Evolutionary conservation across 176 grass and related monocot species (phyloP).

Genomic region (Bromus sterilis): DNA sequence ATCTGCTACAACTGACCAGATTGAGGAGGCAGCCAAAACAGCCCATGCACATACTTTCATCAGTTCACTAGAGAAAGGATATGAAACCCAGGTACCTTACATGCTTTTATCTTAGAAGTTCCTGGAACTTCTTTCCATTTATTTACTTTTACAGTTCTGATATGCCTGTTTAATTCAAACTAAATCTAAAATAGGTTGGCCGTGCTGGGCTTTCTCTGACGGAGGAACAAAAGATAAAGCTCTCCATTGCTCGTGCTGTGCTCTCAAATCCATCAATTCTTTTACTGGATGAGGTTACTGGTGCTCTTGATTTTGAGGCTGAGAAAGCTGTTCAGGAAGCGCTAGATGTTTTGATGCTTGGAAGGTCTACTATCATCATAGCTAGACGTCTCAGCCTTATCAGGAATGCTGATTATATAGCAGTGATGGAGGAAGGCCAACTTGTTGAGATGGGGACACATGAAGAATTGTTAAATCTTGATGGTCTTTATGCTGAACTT

Average conservation of each 20-base stretch:
- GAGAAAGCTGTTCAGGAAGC: slow-evolving; percentile 96
- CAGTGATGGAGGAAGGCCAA: slow-evolving; percentile 97
- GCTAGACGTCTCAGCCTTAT: slow-evolving; percentile 91
- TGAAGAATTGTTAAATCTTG: slow-evolving; percentile 89
- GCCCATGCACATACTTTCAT: slow-evolving; percentile 96
- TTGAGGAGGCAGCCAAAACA: slow-evolving; percentile 97
- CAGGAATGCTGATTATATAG: slow-evolving; percentile 99
- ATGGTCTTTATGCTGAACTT: slow-evolving; percentile 92
- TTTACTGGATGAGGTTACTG: slow-evolving; percentile 93
- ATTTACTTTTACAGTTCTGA: background rate
- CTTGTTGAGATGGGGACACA: slow-evolving; percentile 99
- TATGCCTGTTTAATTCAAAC: background rate
- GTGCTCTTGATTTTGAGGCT: slow-evolving; percentile 95
- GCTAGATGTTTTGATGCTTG: slow-evolving; percentile 84
- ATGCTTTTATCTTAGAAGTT: slow-evolving; percentile 15
- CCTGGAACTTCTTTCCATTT: background rate
- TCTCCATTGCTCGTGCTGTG: slow-evolving; percentile 95
- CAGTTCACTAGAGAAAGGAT: slow-evolving; percentile 93
- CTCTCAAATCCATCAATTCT: slow-evolving; percentile 95
- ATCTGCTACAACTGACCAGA: slow-evolving; percentile 80
- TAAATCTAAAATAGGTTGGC: slow-evolving; percentile 68
- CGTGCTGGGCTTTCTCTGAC: slow-evolving; percentile 77
- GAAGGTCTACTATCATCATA: slow-evolving; percentile 96
- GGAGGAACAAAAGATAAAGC: slow-evolving; percentile 97
- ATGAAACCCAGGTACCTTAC: slow-evolving; percentile 71